Evolutionary conservation across 768 basidiomycete genomes (phyloP), one percentile per base, ranked within the genome.

Genomic region (Mrakia gelida): DNA sequence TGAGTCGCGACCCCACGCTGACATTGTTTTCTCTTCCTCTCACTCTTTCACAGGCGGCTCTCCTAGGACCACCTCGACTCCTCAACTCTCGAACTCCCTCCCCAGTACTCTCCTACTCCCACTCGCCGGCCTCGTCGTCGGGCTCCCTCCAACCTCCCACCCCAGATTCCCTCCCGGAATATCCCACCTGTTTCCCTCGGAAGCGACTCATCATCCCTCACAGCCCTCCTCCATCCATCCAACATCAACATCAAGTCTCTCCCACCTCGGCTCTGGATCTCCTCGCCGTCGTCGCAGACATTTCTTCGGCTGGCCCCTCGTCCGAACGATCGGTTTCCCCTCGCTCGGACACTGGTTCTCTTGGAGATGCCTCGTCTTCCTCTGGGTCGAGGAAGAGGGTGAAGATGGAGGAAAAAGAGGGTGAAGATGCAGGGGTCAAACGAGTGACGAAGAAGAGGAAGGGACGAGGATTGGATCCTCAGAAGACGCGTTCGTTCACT

Each of bases 51-150:
- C 59, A 59, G 59, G 13, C 59, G 28, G 8, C 59, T 9, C n/a
- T 18, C 26, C 59, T 28, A 1, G 59, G 10, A 26, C 59, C 59
- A 7, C 6, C 28, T n/a, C 11, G 26, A n/a, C 28, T 28, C 2
- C 10, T 18, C 9, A 9, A 59, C n/a, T 59, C 59, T 28, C 59
- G 59, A 11, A 70, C 67, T 11, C 67, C 67, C 38, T 70, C 67
- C 21, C 67, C 67, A 18, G 67, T 41, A 1, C 67, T 70, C 4
- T 41, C 67, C 34, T 41, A 41, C 38, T 70, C 67, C 18, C 41
- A 70, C 38, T 70, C 67, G 26, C 41, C 67, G 11, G 67, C 67
- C 5, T 70, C 67, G 38, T 70, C 67, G 38, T 70, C 67, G 23
- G 26, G 34, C 23, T 41, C 67, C 5, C 34, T 70, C 1, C 34